Evolutionary conservation across 768 basidiomycete genomes (phyloP), one percentile per base, ranked within the genome.

Genomic region (Tephrocybe sp.): DNA sequence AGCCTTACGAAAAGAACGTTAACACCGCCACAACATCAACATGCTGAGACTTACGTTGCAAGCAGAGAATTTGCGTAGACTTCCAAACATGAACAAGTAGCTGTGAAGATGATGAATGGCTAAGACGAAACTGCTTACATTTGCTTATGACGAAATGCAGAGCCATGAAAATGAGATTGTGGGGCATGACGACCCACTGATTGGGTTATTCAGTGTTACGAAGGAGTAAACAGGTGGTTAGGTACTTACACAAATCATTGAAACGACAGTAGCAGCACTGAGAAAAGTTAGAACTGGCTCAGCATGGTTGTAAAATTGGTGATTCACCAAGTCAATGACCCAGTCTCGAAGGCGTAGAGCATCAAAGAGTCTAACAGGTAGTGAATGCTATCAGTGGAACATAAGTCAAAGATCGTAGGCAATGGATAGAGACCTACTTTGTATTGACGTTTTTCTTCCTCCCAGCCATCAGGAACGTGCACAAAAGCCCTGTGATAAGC

Each of bases 111-210:
- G 18, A 20, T 28, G 14, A 41, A 7, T 46, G 48, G 9, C 39
- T n/a, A n/a, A 39, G 20, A 21, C 10, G 2, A 20, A 6, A 17
- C 28, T 32, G 11, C 73, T 44, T 53, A 78, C 79, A 58, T 64
- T 82, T 82, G 58, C 73, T 70, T 48, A 82, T 81, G 20, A 79
- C 68, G 53, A 81, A 77, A 58, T 81, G 77, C 3, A 82, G 55
- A 1, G 73, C 80, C 75, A 80, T 74, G 57, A 80, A 81, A 9
- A 81, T 64, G 3, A 81, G 69, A 51, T 80, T 79, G 12, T 61
- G 52, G 4, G 75, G 72, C 67, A 75, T 75, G 2, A 63, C 53
- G 12, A 80, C 55, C 80, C 80, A 81, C 80, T 77, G 20, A 8
- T 41, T 34, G 15, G 15, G 26, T 24, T 18, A 28, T 24, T 49